phyloP scores from a whole-genome alignment of 176 grass and related monocot species.

The Rhynchospora pubera region DNA sequence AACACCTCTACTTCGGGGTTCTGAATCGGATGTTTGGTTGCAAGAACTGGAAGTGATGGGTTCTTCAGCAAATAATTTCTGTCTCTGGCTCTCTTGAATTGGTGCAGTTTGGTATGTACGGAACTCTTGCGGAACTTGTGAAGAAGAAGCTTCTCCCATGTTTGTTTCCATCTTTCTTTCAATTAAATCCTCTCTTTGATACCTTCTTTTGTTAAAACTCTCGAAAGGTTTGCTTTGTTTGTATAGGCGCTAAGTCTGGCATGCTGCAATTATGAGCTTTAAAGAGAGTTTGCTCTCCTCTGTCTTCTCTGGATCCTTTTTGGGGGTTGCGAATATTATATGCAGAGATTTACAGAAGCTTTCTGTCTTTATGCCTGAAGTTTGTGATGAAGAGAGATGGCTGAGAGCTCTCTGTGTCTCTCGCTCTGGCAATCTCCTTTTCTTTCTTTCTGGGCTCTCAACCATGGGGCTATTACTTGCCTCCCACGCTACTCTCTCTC shows the following conservation, averaged over 20 bases:
- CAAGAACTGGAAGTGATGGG: neutral
- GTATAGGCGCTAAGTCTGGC: constrained; percentile 22
- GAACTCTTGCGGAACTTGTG: constrained; percentile 13
- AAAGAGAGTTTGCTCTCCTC: constrained; percentile 27
- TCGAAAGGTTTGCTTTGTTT: constrained; percentile 12
- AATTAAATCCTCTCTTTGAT: constrained; percentile 6
- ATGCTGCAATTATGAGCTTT: constrained; percentile 30
- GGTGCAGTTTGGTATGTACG: constrained; percentile 11
- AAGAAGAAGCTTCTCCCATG: constrained; percentile 20
- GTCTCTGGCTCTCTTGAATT: constrained; percentile 53
- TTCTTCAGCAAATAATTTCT: neutral
- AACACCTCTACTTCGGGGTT: constrained; percentile 21
- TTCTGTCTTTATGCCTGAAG: constrained; percentile 45
- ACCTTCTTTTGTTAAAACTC: neutral
- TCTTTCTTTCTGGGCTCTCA: constrained; percentile 20
- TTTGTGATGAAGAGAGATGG: constrained; percentile 54
- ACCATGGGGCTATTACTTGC: constrained; percentile 54
- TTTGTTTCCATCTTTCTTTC: constrained; percentile 12
- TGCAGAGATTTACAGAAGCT: constrained; percentile 42
- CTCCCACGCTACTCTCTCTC: constrained; percentile 76
- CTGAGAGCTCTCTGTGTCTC: constrained; percentile 16
- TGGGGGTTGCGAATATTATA: constrained; percentile 59
- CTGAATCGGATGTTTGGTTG: constrained; percentile 32
- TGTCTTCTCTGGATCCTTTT: constrained; percentile 64
- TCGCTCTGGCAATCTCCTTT: constrained; percentile 31